Conservation (phyloP, 495 filamentous ascomycete species). For the Bacidia gigantensis region DNA sequence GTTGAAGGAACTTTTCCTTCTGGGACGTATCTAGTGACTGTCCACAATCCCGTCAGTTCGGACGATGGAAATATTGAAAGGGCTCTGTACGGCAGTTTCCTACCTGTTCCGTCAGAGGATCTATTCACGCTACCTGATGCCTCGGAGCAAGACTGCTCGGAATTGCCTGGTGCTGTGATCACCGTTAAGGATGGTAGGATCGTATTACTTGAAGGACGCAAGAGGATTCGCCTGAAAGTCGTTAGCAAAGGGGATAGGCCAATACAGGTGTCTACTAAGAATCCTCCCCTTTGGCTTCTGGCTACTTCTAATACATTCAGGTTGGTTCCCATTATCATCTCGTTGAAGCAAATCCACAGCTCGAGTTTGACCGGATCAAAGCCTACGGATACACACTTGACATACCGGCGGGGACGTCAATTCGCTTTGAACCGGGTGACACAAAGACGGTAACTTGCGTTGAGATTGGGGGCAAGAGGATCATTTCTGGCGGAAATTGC, state of each 20-base stretch:
- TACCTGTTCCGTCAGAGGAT: slow-evolving; percentile 60
- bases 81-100: slow-evolving; percentile 84
- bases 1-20: slow-evolving; percentile 87
- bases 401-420: slow-evolving; percentile 80
- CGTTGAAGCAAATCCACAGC: slow-evolving; percentile 78
- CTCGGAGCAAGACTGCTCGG: slow-evolving; percentile 46
- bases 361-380: slow-evolving; percentile 79
- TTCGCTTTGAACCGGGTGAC: slow-evolving; percentile 92
- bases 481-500: slow-evolving; percentile 76
- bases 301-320: slow-evolving; percentile 22
- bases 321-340: slow-evolving; percentile 95
- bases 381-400: slow-evolving; percentile 81
- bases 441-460: slow-evolving; percentile 86
- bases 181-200: slow-evolving; percentile 51
- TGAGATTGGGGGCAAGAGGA: slow-evolving; percentile 68
- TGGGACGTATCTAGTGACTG: slow-evolving; percentile 90
- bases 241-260: slow-evolving; percentile 84
- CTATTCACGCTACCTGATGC: slow-evolving; percentile 51
- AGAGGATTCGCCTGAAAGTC: slow-evolving; percentile 58
- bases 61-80: slow-evolving; percentile 78
- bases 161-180: slow-evolving; percentile 69
- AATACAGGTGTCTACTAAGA: slow-evolving; percentile 48
- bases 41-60: slow-evolving; percentile 76
- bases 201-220: slow-evolving; percentile 58
- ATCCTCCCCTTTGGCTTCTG: slow-evolving; percentile 2